phyloP scores from a whole-genome alignment of 2,329 filamentous ascomycete species.

The Botrytis medusae region DNA sequence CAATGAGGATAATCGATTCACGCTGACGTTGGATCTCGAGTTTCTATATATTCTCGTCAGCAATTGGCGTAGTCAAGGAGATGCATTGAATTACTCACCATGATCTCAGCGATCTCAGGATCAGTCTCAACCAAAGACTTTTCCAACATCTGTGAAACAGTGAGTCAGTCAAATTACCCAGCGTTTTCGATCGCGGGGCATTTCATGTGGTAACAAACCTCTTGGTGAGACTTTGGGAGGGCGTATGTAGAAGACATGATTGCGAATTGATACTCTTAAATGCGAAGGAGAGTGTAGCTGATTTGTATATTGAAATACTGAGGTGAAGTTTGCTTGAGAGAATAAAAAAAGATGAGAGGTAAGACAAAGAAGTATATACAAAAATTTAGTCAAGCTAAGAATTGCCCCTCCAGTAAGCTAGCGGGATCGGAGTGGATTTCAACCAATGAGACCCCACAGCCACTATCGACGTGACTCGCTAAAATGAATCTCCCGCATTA shows the following conservation, averaged over 20 bases:
- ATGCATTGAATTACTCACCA: conserved; percentile 62
- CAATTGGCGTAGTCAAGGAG: neutral
- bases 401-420: conserved; percentile 12
- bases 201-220: conserved; percentile 48
- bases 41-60: conserved; percentile 55
- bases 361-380: conserved; percentile 15
- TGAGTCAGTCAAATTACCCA: conserved; percentile 28
- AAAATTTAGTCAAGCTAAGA: conserved; percentile 18
- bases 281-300: neutral
- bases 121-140: conserved; percentile 89
- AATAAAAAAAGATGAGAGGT: neutral
- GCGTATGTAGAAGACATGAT: conserved; percentile 50
- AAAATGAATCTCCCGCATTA: conserved; percentile 7
- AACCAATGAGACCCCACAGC: conserved; percentile 7
- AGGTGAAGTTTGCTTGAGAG: neutral
- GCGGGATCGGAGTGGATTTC: neutral
- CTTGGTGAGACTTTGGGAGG: conserved; percentile 64
- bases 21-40: conserved; percentile 94
- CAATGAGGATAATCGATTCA: conserved; percentile 98
- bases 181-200: neutral
- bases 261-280: conserved; percentile 15
- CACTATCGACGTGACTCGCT: neutral
- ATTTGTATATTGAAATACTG: conserved; percentile 1
- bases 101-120: conserved; percentile 92
- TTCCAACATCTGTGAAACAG: conserved; percentile 76